Conservation (phyloP, 2,329 filamentous ascomycete species). For the Aspergillus uvarum region DNA sequence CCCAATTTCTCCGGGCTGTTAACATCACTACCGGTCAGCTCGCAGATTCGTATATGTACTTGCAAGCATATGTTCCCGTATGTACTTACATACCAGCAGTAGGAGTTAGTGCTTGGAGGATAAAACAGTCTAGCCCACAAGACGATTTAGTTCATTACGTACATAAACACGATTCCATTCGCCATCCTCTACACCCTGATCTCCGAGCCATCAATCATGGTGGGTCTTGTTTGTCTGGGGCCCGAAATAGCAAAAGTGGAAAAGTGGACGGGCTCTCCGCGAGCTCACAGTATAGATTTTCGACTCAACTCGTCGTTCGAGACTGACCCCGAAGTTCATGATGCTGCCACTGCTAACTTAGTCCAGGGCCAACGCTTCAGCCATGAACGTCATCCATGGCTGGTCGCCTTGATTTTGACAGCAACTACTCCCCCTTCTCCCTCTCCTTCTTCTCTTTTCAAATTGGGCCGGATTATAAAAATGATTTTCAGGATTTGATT, state of each 20-base stretch:
- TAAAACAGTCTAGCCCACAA: background rate
- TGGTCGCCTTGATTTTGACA: background rate
- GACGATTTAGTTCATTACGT: background rate
- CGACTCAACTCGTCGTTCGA: background rate
- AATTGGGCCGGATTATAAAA: no score
- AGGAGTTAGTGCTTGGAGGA: background rate
- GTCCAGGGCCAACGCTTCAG: background rate
- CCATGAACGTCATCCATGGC: slow-evolving; percentile 4
- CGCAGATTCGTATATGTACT: background rate
- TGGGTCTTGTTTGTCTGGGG: background rate
- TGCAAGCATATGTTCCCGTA: background rate
- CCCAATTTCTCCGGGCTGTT: background rate
- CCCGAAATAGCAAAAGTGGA: background rate
- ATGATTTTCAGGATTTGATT: background rate
- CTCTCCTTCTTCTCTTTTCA: background rate
- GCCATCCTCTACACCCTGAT: background rate
- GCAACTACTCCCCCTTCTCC: background rate
- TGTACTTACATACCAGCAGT: background rate
- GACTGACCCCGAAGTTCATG: slow-evolving; percentile 6
- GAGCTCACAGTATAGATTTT: background rate
- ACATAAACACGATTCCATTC: background rate
- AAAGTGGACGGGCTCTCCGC: background rate
- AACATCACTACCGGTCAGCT: background rate
- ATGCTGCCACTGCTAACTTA: background rate
- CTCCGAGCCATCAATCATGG: background rate